Base-by-base conservation (phyloP, 2,329 filamentous ascomycete genomes). In the Alternaria atra region DNA sequence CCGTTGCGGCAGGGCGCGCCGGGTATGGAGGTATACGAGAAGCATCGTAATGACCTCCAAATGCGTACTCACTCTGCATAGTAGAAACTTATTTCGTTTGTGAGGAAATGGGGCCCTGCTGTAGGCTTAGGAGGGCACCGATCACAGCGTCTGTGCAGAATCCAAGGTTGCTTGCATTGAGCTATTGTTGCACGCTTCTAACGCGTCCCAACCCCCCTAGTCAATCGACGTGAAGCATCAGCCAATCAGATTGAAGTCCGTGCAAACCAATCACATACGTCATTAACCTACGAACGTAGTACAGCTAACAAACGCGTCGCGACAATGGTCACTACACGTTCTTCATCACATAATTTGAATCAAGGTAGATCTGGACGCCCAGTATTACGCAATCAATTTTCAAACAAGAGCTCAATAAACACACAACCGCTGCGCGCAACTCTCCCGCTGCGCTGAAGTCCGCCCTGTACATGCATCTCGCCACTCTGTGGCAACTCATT, bases 251-350 rank as follows among this genome's bases (percentile, higher is more conserved):
- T 35, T 25, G 20, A 25, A n/a, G 29, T 29, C 44, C n/a, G 29
- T 27, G 32, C 52, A 32, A 13, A 52, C 39, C 30, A 60, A 52
- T 50, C 52, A 59, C 17, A 51, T 55, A 60, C 57, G 57, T 60
- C 57, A 60, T 60, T 30, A 44, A 59, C 42, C 15, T 52, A 17
- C n/a, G 17, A 27, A 27, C 6, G n/a, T 34, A 42, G 25, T 47
- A 34, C 46, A 35, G 30, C 13, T 30, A 15, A 25, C 6, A 34
- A 34, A 50, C 46, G 46, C 46, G 46, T 43, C 17, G 47, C 48
- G 39, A 46, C 47, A 12, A 53, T 39, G 12, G 27, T 27, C 13
- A 46, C 32, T 35, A 35, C 46, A 17, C 32, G 20, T 17, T 50
- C 20, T 35, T 15, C 46, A 50, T 50, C 20, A 9, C 13, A 27